Evolutionary conservation across 257 asterid species (phyloP), one percentile per base, ranked within the genome.

Genomic region (Perilla frutescens): DNA sequence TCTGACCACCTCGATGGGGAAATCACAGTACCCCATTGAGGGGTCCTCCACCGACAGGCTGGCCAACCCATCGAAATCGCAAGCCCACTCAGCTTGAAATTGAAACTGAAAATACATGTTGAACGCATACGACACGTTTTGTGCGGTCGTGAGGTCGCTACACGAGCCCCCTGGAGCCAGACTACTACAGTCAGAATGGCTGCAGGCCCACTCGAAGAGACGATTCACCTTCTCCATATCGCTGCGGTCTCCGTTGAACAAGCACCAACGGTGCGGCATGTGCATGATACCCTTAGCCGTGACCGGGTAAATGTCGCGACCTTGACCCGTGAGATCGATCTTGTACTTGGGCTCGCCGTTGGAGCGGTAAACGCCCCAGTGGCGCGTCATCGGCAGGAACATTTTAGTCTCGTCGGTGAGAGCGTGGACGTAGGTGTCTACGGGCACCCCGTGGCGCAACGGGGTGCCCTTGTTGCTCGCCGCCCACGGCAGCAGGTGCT

Each of bases 1-100:
- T 7, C 13, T 58, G 14, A 83, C 75, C 12, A 86, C 86, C 76
- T 81, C 86, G 48, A 86, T 79, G 0, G 86, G 86, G 62, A 86
- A 86, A 26, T 26, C 5, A 34, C 90, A 83, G 15, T 37, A 51
- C 0, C 6, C 57, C 4, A 67, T 67, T 2, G 90, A 83, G 2
- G 86, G 84, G 68, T 86, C 55, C 0, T 56, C 54, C 6, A 34
- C 32, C 4, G 73, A 49, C 11, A 86, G 56, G 29, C 0, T 8
- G 0, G 74, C 87, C 13, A 71, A 13, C 29, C 86, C 86, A 0
- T 62, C 36, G 44, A 64, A 83, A 0, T 45, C 0, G 10, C 86
- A 82, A 3, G 63, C 57, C 0, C 5, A 7, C 70, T 79, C 82
- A 9, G 34, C 13, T 3, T 81, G 82, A 34, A 57, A 76, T 0